Evolutionary conservation across 371 early-diverging fungal species (phyloP), one percentile per base, ranked within the genome.

Genomic region (Mortierella sp.): DNA sequence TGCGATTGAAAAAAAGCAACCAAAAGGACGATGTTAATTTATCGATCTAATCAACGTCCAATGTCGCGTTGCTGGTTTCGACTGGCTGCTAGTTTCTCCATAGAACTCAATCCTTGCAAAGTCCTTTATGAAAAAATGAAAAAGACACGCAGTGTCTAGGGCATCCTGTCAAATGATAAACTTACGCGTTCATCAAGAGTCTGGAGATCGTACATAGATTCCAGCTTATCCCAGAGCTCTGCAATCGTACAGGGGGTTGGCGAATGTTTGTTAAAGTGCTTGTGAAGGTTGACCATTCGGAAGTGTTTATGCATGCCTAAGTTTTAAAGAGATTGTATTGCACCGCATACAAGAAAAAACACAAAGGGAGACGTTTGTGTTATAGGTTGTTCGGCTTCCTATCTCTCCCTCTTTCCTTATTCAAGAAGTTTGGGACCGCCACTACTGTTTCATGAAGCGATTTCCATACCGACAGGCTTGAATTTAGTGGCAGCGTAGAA

Each of bases 241-340:
- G 90, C 84, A 28, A 92, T 88, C 9, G 90, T 88, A 71, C 89
- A 91, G 0, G 87, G 78, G 0, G 88, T 87, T 9, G 88, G 89
- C 65, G 91, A 90, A 44, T 84, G 74, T 81, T 91, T 91, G 80
- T 91, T 93, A 78, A 92, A 92, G 65, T 90, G 90, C 34, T 84
- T 90, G 72, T 92, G 92, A 26, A 93, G 89, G 76, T 92, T 92
- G 57, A 93, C 89, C 72, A 93, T 91, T 26, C 93, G 87, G 79
- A 93, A 93, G 73, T 93, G 92, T 73, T 91, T 92, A 76, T 93
- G 93, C 77, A 92, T 91, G 8, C 93, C 93, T 93, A 73, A 0
- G 9, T 63, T 0, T 9, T 28, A 58, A 13, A 26, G 16, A 14
- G 16, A 34, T 63, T 13, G 47, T 47, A 50, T 50, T 16, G 14